phyloP scores from a whole-genome alignment of 768 basidiomycete species.

The Kwoniella sp. region DNA sequence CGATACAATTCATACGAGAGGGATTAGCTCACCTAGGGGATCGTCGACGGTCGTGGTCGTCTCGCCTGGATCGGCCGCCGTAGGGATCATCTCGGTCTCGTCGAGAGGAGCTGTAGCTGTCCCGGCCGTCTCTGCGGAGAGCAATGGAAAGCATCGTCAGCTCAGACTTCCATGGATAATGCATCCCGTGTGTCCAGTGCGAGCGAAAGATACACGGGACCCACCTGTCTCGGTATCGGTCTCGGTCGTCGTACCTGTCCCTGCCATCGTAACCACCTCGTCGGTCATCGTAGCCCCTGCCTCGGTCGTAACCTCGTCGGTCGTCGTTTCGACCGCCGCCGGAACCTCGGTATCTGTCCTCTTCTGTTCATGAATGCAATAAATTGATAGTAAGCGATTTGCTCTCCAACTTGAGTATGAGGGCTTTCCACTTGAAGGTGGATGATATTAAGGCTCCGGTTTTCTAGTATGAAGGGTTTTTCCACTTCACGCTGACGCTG shows the following conservation, averaged over 20 bases:
- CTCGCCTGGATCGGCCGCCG: constrained; percentile 42
- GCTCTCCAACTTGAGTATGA: neutral
- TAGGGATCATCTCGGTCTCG: constrained; percentile 47
- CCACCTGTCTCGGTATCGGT: constrained; percentile 29
- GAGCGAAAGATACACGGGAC: no score
- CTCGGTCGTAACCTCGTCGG: constrained; percentile 21
- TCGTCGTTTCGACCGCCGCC: constrained; percentile 27
- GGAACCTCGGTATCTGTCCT: constrained; percentile 32
- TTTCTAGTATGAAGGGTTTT: neutral
- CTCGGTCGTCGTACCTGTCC: constrained; percentile 40
- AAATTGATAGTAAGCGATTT: constrained; percentile 13
- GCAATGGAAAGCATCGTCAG: neutral
- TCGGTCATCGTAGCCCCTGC: constrained; percentile 17
- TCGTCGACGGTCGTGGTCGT: constrained; percentile 42
- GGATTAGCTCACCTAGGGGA: constrained; percentile 43
- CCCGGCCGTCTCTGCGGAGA: constrained; percentile 9
- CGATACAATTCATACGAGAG: neutral
- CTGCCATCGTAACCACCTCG: constrained; percentile 33
- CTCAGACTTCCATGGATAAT: no score
- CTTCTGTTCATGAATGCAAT: constrained; percentile 16
- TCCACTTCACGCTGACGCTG: neutral
- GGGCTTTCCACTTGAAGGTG: neutral
- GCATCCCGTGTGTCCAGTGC: no score
- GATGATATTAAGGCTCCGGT: neutral
- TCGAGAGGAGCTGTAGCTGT: constrained; percentile 18